These are phyloP conservation scores for Alternaria sp. DNA, from an alignment of 2,329 filamentous ascomycete genomes.

Conservation along the genomic window DNA sequence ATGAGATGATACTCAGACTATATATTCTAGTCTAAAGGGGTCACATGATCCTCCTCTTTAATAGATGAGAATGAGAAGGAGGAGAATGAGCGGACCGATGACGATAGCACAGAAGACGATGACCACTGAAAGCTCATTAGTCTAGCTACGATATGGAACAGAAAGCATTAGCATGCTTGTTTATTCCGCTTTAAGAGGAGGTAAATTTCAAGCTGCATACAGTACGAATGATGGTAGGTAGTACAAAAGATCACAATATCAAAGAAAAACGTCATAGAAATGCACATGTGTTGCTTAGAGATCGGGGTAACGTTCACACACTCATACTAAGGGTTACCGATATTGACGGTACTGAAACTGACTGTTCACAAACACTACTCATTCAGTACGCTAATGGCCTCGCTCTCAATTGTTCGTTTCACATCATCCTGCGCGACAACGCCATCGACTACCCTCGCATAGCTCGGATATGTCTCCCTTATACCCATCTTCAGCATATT, in stretches of 20 bases:
- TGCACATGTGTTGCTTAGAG: background rate
- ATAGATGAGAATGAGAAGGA: no score
- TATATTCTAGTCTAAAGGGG: no score
- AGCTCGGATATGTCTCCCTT: constrained; percentile 25
- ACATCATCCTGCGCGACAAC: constrained; percentile 22
- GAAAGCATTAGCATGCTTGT: no score
- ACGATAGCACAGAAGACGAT: no score
- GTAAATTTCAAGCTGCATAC: no score
- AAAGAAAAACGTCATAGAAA: background rate
- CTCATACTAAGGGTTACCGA: background rate
- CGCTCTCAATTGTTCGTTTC: background rate
- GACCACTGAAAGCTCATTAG: no score
- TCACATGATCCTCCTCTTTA: no score
- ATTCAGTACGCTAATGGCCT: background rate
- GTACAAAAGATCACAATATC: background rate
- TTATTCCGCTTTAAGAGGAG: no score
- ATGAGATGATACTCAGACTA: no score
- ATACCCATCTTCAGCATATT: constrained; percentile 19
- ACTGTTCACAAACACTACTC: background rate
- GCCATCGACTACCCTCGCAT: constrained; percentile 17
- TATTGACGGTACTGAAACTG: background rate
- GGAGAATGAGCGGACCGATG: no score
- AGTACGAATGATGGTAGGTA: no score
- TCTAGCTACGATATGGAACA: no score
- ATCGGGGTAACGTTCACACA: background rate